Evolutionary conservation across 2,329 filamentous ascomycete genomes (phyloP).

Genomic region (Ceratocystis lukuohia): DNA sequence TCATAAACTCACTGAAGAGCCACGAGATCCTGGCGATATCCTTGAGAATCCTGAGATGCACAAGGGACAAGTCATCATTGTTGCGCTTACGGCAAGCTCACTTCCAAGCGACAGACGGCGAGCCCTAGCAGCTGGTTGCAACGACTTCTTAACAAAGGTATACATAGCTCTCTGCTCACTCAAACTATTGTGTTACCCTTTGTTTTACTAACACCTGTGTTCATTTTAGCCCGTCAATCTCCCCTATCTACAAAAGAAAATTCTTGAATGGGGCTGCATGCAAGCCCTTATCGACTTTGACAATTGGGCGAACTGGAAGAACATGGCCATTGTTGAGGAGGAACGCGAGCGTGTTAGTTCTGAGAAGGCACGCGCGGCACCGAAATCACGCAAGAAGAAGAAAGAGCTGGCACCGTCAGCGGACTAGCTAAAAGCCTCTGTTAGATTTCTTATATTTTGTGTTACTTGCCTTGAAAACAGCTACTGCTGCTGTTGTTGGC

Average conservation of each 20-base stretch:
- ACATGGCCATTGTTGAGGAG: slow-evolving; percentile 41
- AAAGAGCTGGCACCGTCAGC: slow-evolving; percentile 28
- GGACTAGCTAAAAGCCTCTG: neutral
- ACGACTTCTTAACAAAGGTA: slow-evolving; percentile 97
- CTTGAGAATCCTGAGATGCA: slow-evolving; percentile 59
- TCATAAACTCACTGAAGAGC: neutral
- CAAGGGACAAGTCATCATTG: slow-evolving; percentile 95
- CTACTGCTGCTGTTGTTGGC: neutral
- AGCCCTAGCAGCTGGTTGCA: slow-evolving; percentile 86
- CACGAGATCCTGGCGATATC: slow-evolving; percentile 49
- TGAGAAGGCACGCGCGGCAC: slow-evolving; percentile 29
- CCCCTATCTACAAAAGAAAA: slow-evolving; percentile 91
- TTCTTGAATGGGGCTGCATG: slow-evolving; percentile 99
- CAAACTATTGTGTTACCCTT: too few species aligned
- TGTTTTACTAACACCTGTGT: neutral
- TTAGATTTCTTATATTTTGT: too few species aligned
- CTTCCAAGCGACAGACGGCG: slow-evolving; percentile 92
- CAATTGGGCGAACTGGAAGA: slow-evolving; percentile 95
- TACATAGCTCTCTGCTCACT: slow-evolving; percentile 21
- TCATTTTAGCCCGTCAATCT: slow-evolving; percentile 74
- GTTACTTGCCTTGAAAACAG: too few species aligned
- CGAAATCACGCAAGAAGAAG: slow-evolving; percentile 31
- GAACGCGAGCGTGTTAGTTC: slow-evolving; percentile 24
- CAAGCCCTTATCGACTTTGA: slow-evolving; percentile 97
- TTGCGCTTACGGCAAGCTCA: slow-evolving; percentile 86